phyloP scores from a whole-genome alignment of 345 rosid genomes.

The Camelina sativa region DNA sequence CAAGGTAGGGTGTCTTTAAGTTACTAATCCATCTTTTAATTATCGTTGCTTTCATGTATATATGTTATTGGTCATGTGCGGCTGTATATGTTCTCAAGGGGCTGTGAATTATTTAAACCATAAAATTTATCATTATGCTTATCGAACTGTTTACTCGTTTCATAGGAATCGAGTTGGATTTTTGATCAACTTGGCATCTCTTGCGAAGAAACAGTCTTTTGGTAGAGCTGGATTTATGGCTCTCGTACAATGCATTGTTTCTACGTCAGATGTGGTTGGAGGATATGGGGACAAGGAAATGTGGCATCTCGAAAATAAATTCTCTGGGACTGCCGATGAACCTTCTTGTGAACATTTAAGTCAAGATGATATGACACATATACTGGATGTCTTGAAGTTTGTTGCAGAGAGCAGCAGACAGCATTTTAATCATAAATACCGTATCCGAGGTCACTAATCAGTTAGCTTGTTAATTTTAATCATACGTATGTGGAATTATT shows the following conservation, averaged over 20 bases:
- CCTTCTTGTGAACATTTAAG: conserved; percentile 39
- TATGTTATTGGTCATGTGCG: conserved; percentile 1
- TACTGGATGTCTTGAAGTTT: conserved; percentile 75
- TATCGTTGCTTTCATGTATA: conserved; percentile 21
- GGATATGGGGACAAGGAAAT: conserved; percentile 37
- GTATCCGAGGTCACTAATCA: conserved; percentile 69
- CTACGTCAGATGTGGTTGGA: conserved; percentile 58
- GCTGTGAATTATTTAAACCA: not conserved
- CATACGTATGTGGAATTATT: conserved; percentile 12
- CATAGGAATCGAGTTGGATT: conserved; percentile 64
- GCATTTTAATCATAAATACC: conserved; percentile 92
- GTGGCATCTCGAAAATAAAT: conserved; percentile 39
- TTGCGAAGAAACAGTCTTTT: conserved; percentile 71
- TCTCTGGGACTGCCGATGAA: conserved; percentile 41
- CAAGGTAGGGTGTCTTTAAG: conserved; percentile 50
- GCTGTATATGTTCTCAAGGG: conserved; percentile 10
- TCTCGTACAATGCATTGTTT: conserved; percentile 77
- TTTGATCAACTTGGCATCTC: conserved; percentile 67
- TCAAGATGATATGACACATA: conserved; percentile 46
- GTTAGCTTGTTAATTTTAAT: conserved; percentile 37
- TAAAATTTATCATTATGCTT: not conserved
- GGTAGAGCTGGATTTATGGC: conserved; percentile 93
- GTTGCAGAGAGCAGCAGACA: conserved; percentile 90
- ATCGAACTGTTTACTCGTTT: conserved; percentile 28
- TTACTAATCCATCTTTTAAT: conserved; percentile 2